A percentile compares a stretch with the other conserved stretches of the same genome.
phyloP scores from a whole-genome alignment of 331 rosid genomes.

The Rosa hybrid region DNA sequence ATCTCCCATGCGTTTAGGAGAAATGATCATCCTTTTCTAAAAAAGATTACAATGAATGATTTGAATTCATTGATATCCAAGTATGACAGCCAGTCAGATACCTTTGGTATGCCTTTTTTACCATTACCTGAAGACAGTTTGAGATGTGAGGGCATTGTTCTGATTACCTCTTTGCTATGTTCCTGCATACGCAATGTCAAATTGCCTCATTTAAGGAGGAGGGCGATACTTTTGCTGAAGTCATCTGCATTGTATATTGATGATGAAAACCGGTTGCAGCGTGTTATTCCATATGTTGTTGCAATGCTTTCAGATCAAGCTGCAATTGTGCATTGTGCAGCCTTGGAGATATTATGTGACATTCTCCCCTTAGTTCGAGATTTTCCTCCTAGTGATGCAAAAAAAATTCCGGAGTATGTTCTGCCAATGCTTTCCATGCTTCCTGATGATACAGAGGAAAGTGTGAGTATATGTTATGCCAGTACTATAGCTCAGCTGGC shows the following conservation, averaged over 20 bases:
- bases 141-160: constrained; percentile 96
- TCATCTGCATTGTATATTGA: constrained; percentile 88
- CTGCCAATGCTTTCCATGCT: constrained; percentile 98
- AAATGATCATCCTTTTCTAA: constrained; percentile 80
- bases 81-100: constrained; percentile 89
- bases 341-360: constrained; percentile 89
- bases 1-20: constrained; percentile 56
- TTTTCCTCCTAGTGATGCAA: constrained; percentile 97
- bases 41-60: constrained; percentile 70
- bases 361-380: constrained; percentile 88
- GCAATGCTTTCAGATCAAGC: constrained; percentile 90
- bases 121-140: constrained; percentile 76
- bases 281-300: constrained; percentile 88
- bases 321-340: constrained; percentile 96
- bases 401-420: constrained; percentile 90
- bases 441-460: constrained; percentile 99
- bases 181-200: constrained; percentile 93
- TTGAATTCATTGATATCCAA: constrained; percentile 75
- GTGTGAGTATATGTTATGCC: constrained; percentile 95
- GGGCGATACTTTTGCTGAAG: constrained; percentile 82
- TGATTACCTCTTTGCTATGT: constrained; percentile 90
- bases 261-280: constrained; percentile 92
- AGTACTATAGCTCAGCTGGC: constrained; percentile 93
- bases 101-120: constrained; percentile 80
- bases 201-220: constrained; percentile 89